Percentiles rank a stretch among this genome's conserved stretches.
Conservation (phyloP, 2,329 filamentous ascomycete genomes). For the Pseudocercospora macadamiae region DNA sequence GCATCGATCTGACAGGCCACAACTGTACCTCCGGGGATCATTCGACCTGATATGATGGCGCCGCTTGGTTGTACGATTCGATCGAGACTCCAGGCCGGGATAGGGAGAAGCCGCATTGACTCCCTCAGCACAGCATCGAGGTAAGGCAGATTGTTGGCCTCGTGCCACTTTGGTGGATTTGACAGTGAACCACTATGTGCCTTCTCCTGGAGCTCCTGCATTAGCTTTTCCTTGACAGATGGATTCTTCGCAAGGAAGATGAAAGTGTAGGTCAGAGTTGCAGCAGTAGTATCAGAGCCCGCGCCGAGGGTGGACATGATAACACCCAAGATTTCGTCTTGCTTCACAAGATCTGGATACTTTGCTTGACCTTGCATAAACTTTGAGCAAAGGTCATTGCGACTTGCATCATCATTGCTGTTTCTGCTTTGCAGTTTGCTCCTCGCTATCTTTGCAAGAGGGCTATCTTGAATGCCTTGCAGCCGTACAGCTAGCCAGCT, state of each 20-base stretch:
- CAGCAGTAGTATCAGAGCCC: conserved; percentile 10
- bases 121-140: conserved; percentile 14
- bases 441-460: too few relatives aligned
- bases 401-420: too few relatives aligned
- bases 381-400: too few relatives aligned
- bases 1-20: not conserved
- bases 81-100: conserved; percentile 9
- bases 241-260: conserved; percentile 37
- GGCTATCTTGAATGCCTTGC: too few relatives aligned
- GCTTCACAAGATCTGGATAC: too few relatives aligned
- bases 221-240: not conserved
- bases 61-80: conserved; percentile 13
- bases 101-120: conserved; percentile 10
- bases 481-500: too few relatives aligned
- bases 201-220: not conserved
- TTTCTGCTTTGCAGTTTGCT: too few relatives aligned
- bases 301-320: too few relatives aligned
- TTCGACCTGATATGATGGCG: not conserved
- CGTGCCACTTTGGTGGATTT: not conserved
- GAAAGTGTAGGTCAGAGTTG: conserved; percentile 36
- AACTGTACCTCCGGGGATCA: conserved; percentile 2
- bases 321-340: too few relatives aligned
- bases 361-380: too few relatives aligned
- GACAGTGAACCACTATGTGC: not conserved
- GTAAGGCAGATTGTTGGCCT: conserved; percentile 9